A percentile compares a stretch with the other conserved stretches of the same genome.
Evolutionary conservation across 805 yeast species (phyloP).

Genomic region (Candida sithepensis): DNA sequence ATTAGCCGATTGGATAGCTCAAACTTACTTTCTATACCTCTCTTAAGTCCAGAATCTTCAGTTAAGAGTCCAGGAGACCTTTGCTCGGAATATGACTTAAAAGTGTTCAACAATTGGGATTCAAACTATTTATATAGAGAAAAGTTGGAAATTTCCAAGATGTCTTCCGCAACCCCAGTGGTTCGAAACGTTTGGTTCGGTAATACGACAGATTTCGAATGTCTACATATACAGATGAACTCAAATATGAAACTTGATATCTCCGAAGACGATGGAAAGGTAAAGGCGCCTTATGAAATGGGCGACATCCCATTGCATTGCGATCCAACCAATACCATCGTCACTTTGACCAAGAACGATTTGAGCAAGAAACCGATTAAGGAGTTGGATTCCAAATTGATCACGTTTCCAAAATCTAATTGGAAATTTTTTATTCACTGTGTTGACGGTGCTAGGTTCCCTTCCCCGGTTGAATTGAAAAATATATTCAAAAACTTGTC

Average conservation of each 20-base stretch:
- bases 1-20: constrained; percentile 13
- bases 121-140: constrained; percentile 68
- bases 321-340: constrained; percentile 48
- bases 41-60: constrained; percentile 21
- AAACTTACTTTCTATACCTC: constrained; percentile 28
- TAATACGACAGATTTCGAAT: constrained; percentile 68
- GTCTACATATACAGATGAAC: constrained; percentile 29
- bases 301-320: constrained; percentile 39
- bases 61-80: constrained; percentile 25
- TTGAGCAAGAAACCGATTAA: constrained; percentile 19
- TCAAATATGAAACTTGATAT: constrained; percentile 3
- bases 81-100: constrained; percentile 36
- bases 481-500: constrained; percentile 17
- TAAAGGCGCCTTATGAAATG: neutral
- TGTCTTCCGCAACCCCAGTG: constrained; percentile 75
- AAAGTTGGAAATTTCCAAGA: constrained; percentile 73
- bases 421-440: constrained; percentile 59
- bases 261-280: neutral
- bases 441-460: constrained; percentile 55
- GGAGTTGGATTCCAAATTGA: constrained; percentile 31
- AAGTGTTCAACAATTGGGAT: constrained; percentile 58
- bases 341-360: constrained; percentile 34
- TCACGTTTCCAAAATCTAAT: constrained; percentile 48
- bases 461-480: constrained; percentile 38
- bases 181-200: constrained; percentile 69